Evolutionary conservation across 352 stramenopile species (phyloP).

Genomic region (Pythium grandisporangium): DNA sequence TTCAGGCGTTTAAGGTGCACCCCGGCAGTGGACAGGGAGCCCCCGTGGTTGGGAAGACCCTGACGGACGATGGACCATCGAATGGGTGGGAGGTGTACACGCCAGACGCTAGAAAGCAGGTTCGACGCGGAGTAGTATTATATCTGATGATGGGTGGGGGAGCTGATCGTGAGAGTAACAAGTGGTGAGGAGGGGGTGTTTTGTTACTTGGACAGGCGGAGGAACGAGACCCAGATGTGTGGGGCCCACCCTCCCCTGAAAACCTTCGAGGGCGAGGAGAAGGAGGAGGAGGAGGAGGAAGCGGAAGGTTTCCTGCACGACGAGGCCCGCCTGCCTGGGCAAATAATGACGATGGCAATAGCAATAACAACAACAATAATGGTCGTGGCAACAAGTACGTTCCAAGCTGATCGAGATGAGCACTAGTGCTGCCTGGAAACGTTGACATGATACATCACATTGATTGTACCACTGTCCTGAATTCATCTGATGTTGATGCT

Average conservation of each 20-base stretch:
- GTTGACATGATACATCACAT: too few species aligned
- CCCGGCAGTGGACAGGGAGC: constrained; percentile 17
- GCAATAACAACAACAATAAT: constrained; percentile 22
- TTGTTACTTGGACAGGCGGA: too few species aligned
- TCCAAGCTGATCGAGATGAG: constrained; percentile 1
- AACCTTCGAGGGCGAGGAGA: constrained; percentile 14
- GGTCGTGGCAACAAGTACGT: constrained; percentile 20
- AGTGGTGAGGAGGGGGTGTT: too few species aligned
- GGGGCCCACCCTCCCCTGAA: constrained; percentile 58
- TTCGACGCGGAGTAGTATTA: constrained; percentile 16
- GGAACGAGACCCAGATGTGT: constrained; percentile 55
- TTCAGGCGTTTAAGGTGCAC: constrained; percentile 51
- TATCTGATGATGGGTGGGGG: too few species aligned
- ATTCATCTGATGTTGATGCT: too few species aligned
- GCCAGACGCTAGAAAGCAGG: constrained; percentile 17
- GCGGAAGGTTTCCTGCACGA: constrained; percentile 6
- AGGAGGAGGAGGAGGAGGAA: constrained; percentile 1
- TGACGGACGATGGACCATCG: constrained; percentile 28
- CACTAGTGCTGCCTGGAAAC: too few species aligned
- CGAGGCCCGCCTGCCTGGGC: constrained; percentile 43
- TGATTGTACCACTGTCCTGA: too few species aligned
- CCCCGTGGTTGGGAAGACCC: constrained; percentile 12
- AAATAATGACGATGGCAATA: constrained; percentile 27
- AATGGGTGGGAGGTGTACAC: constrained; percentile 58
- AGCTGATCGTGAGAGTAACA: too few species aligned